Percentiles rank a stretch among this genome's conserved stretches.
phyloP scores from a whole-genome alignment of 2,329 filamentous ascomycete genomes.

The Xylaria sp. region DNA sequence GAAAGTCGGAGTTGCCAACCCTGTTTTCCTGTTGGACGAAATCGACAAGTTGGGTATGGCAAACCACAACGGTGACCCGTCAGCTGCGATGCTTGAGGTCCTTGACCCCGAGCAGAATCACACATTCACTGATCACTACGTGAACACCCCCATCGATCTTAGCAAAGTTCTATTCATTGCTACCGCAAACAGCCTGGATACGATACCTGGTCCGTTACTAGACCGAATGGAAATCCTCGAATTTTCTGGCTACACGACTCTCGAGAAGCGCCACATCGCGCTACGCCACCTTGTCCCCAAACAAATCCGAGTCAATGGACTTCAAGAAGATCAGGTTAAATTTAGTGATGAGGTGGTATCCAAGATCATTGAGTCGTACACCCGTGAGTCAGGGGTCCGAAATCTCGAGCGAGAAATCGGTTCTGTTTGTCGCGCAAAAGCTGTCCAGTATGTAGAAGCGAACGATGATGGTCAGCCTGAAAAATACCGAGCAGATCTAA shows the following conservation, averaged over 20 bases:
- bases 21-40: slow-evolving; percentile 94
- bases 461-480: slow-evolving; percentile 76
- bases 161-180: slow-evolving; percentile 98
- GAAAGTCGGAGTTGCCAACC: slow-evolving; percentile 95
- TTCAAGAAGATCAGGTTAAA: slow-evolving; percentile 77
- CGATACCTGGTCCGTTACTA: slow-evolving; percentile 90
- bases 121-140: slow-evolving; percentile 93
- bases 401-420: slow-evolving; percentile 97
- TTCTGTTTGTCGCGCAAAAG: slow-evolving; percentile 92
- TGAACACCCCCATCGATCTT: slow-evolving; percentile 93
- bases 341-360: slow-evolving; percentile 87
- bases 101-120: slow-evolving; percentile 97
- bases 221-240: slow-evolving; percentile 98
- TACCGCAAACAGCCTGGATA: slow-evolving; percentile 93
- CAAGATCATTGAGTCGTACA: slow-evolving; percentile 96
- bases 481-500: slow-evolving; percentile 78
- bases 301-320: slow-evolving; percentile 90
- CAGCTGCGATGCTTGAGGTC: slow-evolving; percentile 97
- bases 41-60: slow-evolving; percentile 95
- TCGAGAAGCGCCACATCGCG: slow-evolving; percentile 97
- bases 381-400: slow-evolving; percentile 93
- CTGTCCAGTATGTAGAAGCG: slow-evolving; percentile 92
- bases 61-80: slow-evolving; percentile 94
- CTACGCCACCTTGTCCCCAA: slow-evolving; percentile 94
- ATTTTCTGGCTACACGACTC: slow-evolving; percentile 92